Evolutionary conservation across 1,139 yeast species (phyloP), one percentile per base, ranked within the genome.

Genomic region (Geotrichum citri-aurantii): DNA sequence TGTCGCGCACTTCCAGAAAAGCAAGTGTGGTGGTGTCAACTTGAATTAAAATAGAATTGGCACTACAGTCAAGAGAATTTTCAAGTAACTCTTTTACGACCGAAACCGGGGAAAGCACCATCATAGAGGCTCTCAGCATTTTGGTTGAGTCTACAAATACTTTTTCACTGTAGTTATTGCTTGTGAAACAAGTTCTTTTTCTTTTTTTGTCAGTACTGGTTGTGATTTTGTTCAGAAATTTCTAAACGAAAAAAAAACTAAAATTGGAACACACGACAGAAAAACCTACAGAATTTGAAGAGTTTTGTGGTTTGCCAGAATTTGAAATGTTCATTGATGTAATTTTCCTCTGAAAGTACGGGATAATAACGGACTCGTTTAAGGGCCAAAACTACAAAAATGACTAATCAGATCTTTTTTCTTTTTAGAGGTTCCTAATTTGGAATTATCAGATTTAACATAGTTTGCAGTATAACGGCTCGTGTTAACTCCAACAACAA

Each of bases 41-140:
- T 19, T 80, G 72, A 1, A 92, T 77, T 31, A 79, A 82, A 17
- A 92, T 78, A n/a, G 75, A 68, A 0, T 82, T 73, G 11, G 95
- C 81, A 0, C 80, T 78, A 0, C 97, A 91, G 70, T 91, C 97
- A 1, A 90, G 74, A 12, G 92, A 78, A 73, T 91, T 91, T 68
- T 88, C 93, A 54, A 92, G 69, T 68, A 92, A 74, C 68, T 88
- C 96, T 65, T 84, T 82, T 24, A 89, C 19, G 24, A 56, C 59
- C 29, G 55, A 49, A 42, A 27, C 51, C 26, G 59, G 59, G 6
- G 55, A 50, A 11, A 8, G 10, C 3, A 51, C 11, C 55, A 51
- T 52, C 52, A 51, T 56, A 17, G 52, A 47, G 3, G 59, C 51
- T 33, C 52, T 44, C 23, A 48, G 23, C 54, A 46, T 50, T 24